Base-by-base conservation (phyloP, 2,329 filamentous ascomycete genomes). In the Scopulariopsis brevicaulis region DNA sequence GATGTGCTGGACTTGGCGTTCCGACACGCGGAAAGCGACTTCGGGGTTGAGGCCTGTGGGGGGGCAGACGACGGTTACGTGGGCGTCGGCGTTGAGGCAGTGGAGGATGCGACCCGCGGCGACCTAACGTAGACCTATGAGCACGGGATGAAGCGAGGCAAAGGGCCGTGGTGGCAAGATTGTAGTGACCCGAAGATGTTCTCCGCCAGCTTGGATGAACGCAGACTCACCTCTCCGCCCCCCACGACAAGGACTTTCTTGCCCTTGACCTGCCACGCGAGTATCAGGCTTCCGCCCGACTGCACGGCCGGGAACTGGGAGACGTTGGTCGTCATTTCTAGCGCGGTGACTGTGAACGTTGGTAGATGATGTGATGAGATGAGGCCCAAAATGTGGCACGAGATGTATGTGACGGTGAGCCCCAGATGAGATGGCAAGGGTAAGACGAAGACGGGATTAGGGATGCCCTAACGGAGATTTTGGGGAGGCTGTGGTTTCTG, bases 41-140 rank as follows among this genome's bases (percentile, higher is more conserved):
- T 99, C 94, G 14, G 87, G 81, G 71, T 95, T 95, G 58, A 97
- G 82, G 56, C 93, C 90, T 4, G 84, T 77, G 55, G 81, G 73
- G 1, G 94, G 94, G 61, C 86, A 90, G 32, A 97, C 83, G 61
- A 97, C 85, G 22, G 87, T 93, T 58, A 99, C 89, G 69, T 83
- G 82, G 67, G 93, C 94, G 67, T 97, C 93, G 71, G 94, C 94
- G 69, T 96, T 95, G 73, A 96, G 90, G 61, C 93, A 86, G 73
- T 96, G 90, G 60, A 96, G 80, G 65, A 99, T 96, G 61, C 94
- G 90, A 58, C 93, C 92, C 58, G 94, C 92, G 60, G 94, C 94
- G 63, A 99, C 94, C 94, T 97, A 20, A 66, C 65, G 55, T 59
- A 20, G 56, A 55, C 54, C 43, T 50, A 15, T 54, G 18, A 61